Conservation (phyloP, 176 grass and related monocot species). For the Triticum timopheevii region DNA sequence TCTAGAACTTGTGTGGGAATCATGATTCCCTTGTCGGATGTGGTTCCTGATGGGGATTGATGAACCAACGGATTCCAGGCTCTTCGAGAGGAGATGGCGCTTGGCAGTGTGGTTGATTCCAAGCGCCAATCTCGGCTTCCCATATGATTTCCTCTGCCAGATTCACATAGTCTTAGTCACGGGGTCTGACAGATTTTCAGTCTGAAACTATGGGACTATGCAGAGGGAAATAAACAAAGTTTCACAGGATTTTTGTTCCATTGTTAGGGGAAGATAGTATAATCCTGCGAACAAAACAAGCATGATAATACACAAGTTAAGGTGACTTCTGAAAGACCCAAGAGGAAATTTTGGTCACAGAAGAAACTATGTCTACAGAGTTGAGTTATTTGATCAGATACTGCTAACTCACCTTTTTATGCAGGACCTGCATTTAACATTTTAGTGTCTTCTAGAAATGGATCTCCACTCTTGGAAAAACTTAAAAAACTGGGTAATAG, state of each 20-base stretch:
- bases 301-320: not conserved
- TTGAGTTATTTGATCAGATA: not conserved
- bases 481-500: not conserved
- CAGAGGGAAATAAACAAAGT: not conserved
- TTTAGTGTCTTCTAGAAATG: not conserved
- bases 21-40: too few species aligned
- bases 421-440: not conserved
- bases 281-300: not conserved
- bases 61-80: too few species aligned
- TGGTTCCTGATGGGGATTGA: too few species aligned
- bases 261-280: not conserved
- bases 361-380: not conserved
- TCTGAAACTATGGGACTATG: not conserved
- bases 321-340: not conserved
- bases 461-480: not conserved
- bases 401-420: not conserved
- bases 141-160: too few species aligned
- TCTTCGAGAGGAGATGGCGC: too few species aligned
- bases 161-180: too few species aligned
- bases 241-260: not conserved
- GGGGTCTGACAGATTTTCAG: not conserved
- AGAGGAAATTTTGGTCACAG: not conserved
- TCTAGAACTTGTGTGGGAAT: too few species aligned
- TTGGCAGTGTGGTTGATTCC: too few species aligned
- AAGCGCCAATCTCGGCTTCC: too few species aligned